Evolutionary conservation across 2,329 filamentous ascomycete species (phyloP).

Genomic region (Colletotrichum lentis): DNA sequence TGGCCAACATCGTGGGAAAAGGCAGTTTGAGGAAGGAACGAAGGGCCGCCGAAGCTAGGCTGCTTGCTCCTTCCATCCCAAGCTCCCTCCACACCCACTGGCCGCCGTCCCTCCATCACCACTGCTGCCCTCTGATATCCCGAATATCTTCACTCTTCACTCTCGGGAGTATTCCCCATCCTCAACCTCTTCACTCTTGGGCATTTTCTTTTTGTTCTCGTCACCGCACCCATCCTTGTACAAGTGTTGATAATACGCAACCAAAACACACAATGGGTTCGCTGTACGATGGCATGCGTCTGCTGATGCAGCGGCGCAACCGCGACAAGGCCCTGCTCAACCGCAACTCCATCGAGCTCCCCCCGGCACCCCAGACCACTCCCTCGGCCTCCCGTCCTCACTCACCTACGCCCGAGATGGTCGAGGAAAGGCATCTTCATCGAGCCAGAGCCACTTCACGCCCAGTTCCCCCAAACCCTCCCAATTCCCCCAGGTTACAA

Average conservation of each 20-base stretch:
- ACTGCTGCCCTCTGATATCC: neutral
- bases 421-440: conserved; percentile 26
- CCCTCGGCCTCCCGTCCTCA: conserved; percentile 30
- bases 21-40: conserved; percentile 6
- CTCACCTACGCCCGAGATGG: conserved; percentile 5
- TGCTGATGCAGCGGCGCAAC: conserved; percentile 26
- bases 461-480: conserved; percentile 33
- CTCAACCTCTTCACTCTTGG: neutral
- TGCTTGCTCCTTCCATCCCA: conserved; percentile 11
- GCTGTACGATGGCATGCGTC: conserved; percentile 31
- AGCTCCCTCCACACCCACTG: neutral
- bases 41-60: neutral
- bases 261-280: conserved; percentile 9
- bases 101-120: neutral
- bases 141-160: too few relatives aligned
- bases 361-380: conserved; percentile 29
- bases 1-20: neutral
- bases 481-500: conserved; percentile 25
- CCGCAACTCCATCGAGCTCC: conserved; percentile 31
- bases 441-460: conserved; percentile 26
- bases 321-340: conserved; percentile 19
- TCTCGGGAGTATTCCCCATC: neutral
- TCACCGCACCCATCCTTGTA: neutral
- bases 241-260: neutral
- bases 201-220: neutral